Conservation (phyloP, 805 yeast species). For the Diddensiella transvaalensis region DNA sequence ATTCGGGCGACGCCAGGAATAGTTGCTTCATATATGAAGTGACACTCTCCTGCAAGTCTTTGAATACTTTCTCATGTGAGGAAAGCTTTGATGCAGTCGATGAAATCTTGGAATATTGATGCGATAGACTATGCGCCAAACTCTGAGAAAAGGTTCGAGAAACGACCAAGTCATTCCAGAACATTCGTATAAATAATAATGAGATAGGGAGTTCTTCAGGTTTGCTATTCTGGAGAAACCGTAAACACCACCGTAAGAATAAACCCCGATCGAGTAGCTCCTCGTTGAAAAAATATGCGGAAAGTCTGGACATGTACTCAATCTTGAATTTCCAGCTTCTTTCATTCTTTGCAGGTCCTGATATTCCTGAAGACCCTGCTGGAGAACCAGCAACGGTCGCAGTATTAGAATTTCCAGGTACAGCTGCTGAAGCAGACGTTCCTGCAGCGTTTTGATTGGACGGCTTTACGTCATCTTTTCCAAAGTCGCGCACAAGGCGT, state of each 20-base stretch:
- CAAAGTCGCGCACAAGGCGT: conserved; percentile 45
- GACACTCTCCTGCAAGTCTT: conserved; percentile 26
- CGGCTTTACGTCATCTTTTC: neutral
- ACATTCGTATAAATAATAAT: conserved; percentile 54
- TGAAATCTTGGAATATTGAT: conserved; percentile 31
- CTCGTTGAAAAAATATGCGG: conserved; percentile 66
- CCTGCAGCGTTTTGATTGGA: neutral
- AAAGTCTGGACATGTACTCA: conserved; percentile 55
- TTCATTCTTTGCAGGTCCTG: too few relatives aligned
- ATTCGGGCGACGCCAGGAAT: conserved; percentile 24
- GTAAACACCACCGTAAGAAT: conserved; percentile 62
- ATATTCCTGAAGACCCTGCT: conserved; percentile 28
- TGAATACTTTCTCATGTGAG: conserved; percentile 16
- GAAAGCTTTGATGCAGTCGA: conserved; percentile 21
- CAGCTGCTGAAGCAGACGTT: neutral
- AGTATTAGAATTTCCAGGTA: neutral
- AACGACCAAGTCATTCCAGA: conserved; percentile 66
- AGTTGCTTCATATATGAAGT: conserved; percentile 20
- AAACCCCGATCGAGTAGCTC: conserved; percentile 57
- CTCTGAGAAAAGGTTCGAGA: conserved; percentile 60
- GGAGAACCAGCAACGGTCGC: neutral
- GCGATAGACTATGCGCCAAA: conserved; percentile 56
- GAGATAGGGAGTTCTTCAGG: conserved; percentile 44
- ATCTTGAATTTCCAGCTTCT: conserved; percentile 55
- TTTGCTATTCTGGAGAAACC: conserved; percentile 43